Percentiles rank a stretch among this genome's conserved stretches.
phyloP scores from a whole-genome alignment of 73 alveolate species.

The Paramecium sexaurelia region DNA sequence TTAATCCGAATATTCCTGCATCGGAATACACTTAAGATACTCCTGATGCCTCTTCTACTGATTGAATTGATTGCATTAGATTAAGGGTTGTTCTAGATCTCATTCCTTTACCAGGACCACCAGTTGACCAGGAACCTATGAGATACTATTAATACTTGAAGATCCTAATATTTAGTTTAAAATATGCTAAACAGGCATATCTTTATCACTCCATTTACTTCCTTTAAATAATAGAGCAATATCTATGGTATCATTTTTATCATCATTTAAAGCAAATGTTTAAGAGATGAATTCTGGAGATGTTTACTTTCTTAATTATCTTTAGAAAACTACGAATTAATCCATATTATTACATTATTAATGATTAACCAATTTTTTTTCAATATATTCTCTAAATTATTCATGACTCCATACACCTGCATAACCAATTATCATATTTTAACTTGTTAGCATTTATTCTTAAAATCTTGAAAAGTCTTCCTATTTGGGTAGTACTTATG shows the following conservation, averaged over 20 bases:
- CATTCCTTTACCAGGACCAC: slow-evolving; percentile 66
- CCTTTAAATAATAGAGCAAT: slow-evolving; percentile 40
- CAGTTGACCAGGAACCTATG: slow-evolving; percentile 59
- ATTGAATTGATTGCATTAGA: background rate
- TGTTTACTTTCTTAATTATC: background rate
- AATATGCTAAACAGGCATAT: background rate
- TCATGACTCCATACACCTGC: slow-evolving; percentile 56
- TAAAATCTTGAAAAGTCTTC: slow-evolving; percentile 34
- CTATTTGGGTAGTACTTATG: background rate
- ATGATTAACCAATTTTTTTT: slow-evolving; percentile 44
- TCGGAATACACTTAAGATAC: background rate
- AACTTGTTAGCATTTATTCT: slow-evolving; percentile 34
- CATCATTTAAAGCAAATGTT: background rate
- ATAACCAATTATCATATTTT: slow-evolving; percentile 35
- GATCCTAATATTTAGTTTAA: slow-evolving; percentile 42
- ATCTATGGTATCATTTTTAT: background rate
- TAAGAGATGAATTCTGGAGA: background rate
- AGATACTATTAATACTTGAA: slow-evolving; percentile 7
- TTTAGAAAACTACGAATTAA: background rate
- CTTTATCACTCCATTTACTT: background rate
- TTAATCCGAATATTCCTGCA: background rate
- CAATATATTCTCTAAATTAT: slow-evolving; percentile 41
- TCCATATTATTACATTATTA: background rate
- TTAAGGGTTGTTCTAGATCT: slow-evolving; percentile 49
- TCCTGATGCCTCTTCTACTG: slow-evolving; percentile 34